A percentile compares a stretch with the other conserved stretches of the same genome.
These are phyloP conservation scores for Jimgerdemannia flammicorona DNA, from an alignment of 192 early-diverging fungal genomes.

Conservation along the genomic window DNA sequence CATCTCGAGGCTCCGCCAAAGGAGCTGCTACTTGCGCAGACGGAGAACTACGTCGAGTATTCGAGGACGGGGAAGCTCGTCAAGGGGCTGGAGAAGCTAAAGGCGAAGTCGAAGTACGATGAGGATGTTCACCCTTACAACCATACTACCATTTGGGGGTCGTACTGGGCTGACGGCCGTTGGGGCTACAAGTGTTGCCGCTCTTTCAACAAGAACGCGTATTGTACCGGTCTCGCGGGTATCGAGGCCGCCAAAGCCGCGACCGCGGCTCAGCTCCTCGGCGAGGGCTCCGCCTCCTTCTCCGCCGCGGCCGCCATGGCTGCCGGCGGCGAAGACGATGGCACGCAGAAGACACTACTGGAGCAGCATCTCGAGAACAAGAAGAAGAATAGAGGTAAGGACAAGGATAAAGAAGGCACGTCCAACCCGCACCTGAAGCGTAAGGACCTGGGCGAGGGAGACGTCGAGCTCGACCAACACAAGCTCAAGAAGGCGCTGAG, in stretches of 20 bases:
- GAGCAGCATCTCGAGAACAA: constrained; percentile 23
- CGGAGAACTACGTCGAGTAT: constrained; percentile 96
- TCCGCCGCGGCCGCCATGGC: background rate
- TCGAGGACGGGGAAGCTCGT: constrained; percentile 86
- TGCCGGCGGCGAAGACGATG: constrained; percentile 1
- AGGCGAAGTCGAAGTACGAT: constrained; percentile 79
- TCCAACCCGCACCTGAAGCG: constrained; percentile 21
- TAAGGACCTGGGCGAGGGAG: constrained; percentile 51
- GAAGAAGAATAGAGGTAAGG: constrained; percentile 30
- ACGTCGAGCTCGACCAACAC: constrained; percentile 47
- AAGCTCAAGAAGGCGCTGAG: constrained; percentile 28
- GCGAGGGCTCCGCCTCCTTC: constrained; percentile 5
- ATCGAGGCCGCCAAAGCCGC: constrained; percentile 55
- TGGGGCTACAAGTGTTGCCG: constrained; percentile 98
- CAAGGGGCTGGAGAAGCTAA: constrained; percentile 77
- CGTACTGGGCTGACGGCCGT: constrained; percentile 89
- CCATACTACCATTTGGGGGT: constrained; percentile 90
- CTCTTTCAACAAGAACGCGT: constrained; percentile 72
- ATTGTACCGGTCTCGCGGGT: constrained; percentile 83
- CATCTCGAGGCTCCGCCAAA: constrained; percentile 87
- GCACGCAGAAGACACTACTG: constrained; percentile 23
- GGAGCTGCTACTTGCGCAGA: constrained; percentile 87
- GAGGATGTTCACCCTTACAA: constrained; percentile 88
- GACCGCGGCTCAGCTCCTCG: constrained; percentile 14
- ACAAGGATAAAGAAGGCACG: constrained; percentile 14